Conservation (phyloP, 2,329 filamentous ascomycete genomes). For the Cercospora sp. region DNA sequence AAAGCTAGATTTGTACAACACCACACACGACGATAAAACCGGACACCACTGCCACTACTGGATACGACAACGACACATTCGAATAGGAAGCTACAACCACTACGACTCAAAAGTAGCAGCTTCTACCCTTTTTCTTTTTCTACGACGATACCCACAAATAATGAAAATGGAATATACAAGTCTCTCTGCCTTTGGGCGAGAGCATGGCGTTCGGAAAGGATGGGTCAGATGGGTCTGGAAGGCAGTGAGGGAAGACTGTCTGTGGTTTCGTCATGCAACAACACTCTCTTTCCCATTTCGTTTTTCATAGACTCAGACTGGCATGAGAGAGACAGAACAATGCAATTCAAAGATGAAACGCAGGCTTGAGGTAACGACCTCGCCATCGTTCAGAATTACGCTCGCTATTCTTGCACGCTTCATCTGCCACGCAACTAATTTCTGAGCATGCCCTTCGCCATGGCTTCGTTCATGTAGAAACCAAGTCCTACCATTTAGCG, state of each 20-base stretch:
- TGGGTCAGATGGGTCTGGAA: not conserved
- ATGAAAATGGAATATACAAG: not conserved
- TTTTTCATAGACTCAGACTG: slow-evolving; percentile 7
- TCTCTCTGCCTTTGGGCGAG: not conserved
- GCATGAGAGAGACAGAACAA: not conserved
- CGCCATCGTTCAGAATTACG: slow-evolving; percentile 2
- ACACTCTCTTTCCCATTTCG: slow-evolving; percentile 16
- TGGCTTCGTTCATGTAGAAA: not conserved
- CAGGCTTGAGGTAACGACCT: not conserved
- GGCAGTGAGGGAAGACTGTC: not conserved
- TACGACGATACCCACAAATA: not conserved
- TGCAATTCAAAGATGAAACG: not conserved
- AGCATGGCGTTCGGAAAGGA: slow-evolving; percentile 10
- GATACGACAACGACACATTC: slow-evolving; percentile 9
- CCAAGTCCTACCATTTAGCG: not conserved
- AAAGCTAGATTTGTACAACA: not conserved
- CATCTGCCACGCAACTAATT: not conserved
- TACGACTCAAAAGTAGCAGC: not conserved
- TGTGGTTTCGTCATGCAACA: not conserved
- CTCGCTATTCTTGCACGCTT: not conserved
- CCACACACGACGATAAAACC: no score
- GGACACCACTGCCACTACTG: not conserved
- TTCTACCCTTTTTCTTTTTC: not conserved
- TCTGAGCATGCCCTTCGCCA: not conserved
- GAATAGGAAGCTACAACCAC: not conserved